Base-by-base conservation (phyloP, 2,329 filamentous ascomycete genomes). In the Immersiporthe knoxdaviesiana region DNA sequence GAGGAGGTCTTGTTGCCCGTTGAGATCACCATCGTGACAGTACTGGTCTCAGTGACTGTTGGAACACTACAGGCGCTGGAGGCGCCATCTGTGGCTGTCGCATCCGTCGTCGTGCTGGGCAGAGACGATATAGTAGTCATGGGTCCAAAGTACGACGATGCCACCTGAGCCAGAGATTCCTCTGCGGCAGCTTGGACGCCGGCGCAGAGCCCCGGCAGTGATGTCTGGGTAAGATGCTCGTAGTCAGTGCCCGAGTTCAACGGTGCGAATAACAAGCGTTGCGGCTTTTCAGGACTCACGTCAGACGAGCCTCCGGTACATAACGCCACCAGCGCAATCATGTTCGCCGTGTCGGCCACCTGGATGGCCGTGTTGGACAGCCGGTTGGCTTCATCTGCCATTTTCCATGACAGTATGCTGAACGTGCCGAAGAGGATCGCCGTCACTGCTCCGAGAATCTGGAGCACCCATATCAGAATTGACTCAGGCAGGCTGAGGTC, bases 351-450 rank as follows among this genome's bases (percentile, higher is more conserved):
- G 18, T 68, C 67, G 2, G 54, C 41, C 47, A 32, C 52, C 27
- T 41, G 24, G 39, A 65, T 68, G 12, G 66, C 60, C 14, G 24
- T 44, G 18, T 47, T 24, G 27, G 66, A 63, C 47, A 44, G 21
- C 14, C 32, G 27, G 37, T 63, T 65, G 18, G 62, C 67, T 18
- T 68, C 39, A 5, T 56, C 24, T 32, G 62, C 67, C 21, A 56
- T 63, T 3, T 54, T 27, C 62, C 62, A 68, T 12, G 67, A 65
- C 27, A 68, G 30, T 3, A 61, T n/a, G 3, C 66, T 62, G 8
- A 68, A 68, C 2, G 27, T 21, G n/a, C 67, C 54, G 11, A 68
- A 68, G 32, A 68, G 39, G 5, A 68, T 65, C 5, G 62, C 66
- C 3, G 66, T 68, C 27, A 68, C 41, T 24, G 66, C 66, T 21